A percentile compares a stretch with the other conserved stretches of the same genome.
These are phyloP conservation scores for Botrytis paeoniae DNA, from an alignment of 2,329 filamentous ascomycete species.

Conservation along the genomic window DNA sequence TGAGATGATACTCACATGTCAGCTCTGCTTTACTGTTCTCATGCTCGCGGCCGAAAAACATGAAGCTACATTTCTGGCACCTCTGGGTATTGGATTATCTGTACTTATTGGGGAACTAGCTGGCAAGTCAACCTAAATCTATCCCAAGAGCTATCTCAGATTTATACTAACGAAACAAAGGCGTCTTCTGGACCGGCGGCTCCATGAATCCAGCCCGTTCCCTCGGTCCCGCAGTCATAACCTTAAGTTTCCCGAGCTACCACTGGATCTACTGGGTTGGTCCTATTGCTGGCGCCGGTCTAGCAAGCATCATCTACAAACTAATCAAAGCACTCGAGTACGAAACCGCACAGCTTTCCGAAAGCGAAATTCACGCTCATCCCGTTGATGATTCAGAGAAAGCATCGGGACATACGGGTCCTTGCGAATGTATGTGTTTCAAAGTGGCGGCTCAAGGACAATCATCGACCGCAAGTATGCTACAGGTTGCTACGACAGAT, in stretches of 20 bases:
- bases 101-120: constrained; percentile 47
- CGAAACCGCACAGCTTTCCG: constrained; percentile 37
- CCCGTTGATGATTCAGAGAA: constrained; percentile 10
- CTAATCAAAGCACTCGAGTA: constrained; percentile 52
- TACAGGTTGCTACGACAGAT: neutral
- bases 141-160: neutral
- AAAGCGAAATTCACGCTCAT: neutral
- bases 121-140: constrained; percentile 10
- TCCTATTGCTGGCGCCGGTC: constrained; percentile 47
- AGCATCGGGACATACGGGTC: constrained; percentile 12
- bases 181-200: constrained; percentile 48
- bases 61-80: constrained; percentile 47
- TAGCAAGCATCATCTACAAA: constrained; percentile 51
- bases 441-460: constrained; percentile 8
- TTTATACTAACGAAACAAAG: constrained; percentile 27
- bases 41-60: constrained; percentile 53
- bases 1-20: constrained; percentile 48
- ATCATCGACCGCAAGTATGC: neutral
- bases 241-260: constrained; percentile 41
- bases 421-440: constrained; percentile 20
- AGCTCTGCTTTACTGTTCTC: constrained; percentile 49
- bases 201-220: constrained; percentile 48
- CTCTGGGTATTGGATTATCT: constrained; percentile 46
- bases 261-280: constrained; percentile 52
- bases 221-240: constrained; percentile 47